Percentiles rank a stretch among this genome's conserved stretches.
Evolutionary conservation across 805 yeast genomes (phyloP).

Genomic region (Kregervanrija delftensis): DNA sequence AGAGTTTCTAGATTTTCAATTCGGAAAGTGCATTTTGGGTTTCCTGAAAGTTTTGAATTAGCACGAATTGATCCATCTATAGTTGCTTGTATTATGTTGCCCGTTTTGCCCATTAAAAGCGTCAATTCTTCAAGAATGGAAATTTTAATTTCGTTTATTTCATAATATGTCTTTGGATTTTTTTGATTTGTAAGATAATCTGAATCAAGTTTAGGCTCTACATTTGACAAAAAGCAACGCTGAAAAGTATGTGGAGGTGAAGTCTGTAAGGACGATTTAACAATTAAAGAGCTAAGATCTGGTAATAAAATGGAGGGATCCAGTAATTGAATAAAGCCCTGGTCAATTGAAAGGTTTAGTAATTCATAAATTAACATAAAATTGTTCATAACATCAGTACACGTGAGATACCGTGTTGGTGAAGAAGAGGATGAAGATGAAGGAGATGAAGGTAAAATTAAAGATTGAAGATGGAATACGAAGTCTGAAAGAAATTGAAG

Average conservation of each 20-base stretch:
- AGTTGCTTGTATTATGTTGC: constrained; percentile 57
- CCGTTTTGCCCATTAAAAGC: constrained; percentile 58
- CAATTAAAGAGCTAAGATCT: constrained; percentile 19
- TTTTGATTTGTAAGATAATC: constrained; percentile 25
- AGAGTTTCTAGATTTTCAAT: constrained; percentile 1
- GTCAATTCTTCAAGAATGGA: constrained; percentile 72
- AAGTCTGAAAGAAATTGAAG: constrained; percentile 73
- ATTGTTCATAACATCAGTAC: constrained; percentile 51
- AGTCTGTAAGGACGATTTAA: constrained; percentile 1
- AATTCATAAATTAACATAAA: constrained; percentile 69
- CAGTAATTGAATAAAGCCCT: constrained; percentile 68
- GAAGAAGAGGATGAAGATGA: constrained; percentile 14
- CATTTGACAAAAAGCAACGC: not conserved
- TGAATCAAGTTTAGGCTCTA: not conserved
- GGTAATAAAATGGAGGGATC: constrained; percentile 40
- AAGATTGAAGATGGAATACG: constrained; percentile 42
- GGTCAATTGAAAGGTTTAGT: constrained; percentile 68
- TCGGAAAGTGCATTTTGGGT: constrained; percentile 37
- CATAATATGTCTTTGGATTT: constrained; percentile 58
- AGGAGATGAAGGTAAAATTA: constrained; percentile 5
- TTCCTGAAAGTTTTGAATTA: constrained; percentile 69
- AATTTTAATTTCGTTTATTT: constrained; percentile 73
- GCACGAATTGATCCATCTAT: constrained; percentile 72
- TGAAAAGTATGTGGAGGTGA: not conserved
- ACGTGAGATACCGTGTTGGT: constrained; percentile 30